Percentiles rank a stretch among this genome's conserved stretches.
Conservation (phyloP, 1,284 basidiomycete species). For the Boletellus deceptivus region DNA sequence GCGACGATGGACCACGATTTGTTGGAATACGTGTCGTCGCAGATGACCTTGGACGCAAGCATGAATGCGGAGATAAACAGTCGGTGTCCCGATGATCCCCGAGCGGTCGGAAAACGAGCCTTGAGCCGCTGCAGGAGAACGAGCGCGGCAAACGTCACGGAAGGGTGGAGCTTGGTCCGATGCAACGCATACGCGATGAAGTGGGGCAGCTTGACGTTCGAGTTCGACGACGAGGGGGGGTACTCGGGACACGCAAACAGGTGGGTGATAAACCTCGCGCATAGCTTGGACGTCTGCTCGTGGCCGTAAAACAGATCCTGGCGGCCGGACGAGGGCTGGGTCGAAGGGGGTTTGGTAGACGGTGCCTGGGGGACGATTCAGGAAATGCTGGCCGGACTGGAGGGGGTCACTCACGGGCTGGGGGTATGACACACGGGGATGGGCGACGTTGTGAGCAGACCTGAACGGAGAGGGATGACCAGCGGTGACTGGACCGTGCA, state of each 20-base stretch:
- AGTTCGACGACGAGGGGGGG: slow-evolving; percentile 49
- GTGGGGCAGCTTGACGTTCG: slow-evolving; percentile 64
- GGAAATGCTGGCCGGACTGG: neutral
- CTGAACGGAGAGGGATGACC: slow-evolving; percentile 30
- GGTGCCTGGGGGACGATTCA: slow-evolving; percentile 20
- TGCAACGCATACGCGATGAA: slow-evolving; percentile 91
- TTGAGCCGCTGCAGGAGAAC: slow-evolving; percentile 86
- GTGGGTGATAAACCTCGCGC: slow-evolving; percentile 77
- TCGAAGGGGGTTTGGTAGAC: slow-evolving; percentile 29
- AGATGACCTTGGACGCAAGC: slow-evolving; percentile 89
- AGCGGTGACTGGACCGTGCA: slow-evolving; percentile 29
- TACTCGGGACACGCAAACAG: slow-evolving; percentile 74
- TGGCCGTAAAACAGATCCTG: slow-evolving; percentile 80
- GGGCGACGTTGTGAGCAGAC: slow-evolving; percentile 25
- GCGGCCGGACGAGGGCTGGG: slow-evolving; percentile 25
- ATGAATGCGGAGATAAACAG: slow-evolving; percentile 93
- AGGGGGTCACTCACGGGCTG: slow-evolving; percentile 24
- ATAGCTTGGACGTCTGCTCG: slow-evolving; percentile 62
- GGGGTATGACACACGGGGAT: slow-evolving; percentile 29
- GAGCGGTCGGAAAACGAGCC: slow-evolving; percentile 86
- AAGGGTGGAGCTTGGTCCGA: slow-evolving; percentile 77
- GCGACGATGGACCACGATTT: slow-evolving; percentile 95
- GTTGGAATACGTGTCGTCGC: slow-evolving; percentile 96
- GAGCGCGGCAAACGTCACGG: slow-evolving; percentile 84
- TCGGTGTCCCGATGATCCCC: slow-evolving; percentile 88